Conservation (phyloP, 306 rosid genomes). For the Dryas octopetala region DNA sequence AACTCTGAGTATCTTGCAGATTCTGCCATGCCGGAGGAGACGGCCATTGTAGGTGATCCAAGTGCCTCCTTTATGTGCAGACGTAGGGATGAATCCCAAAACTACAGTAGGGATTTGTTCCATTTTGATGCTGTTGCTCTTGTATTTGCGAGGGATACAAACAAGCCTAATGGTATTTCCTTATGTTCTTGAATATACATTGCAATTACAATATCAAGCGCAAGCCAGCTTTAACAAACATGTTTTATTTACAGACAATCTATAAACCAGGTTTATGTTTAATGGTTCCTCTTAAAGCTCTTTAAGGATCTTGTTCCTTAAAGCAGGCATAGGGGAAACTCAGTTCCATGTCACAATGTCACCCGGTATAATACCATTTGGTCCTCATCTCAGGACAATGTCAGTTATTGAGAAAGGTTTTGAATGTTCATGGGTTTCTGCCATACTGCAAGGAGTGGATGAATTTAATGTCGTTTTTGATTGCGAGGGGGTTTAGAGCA, state of each 20-base stretch:
- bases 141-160: conserved; percentile 53
- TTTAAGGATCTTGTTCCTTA: too few species aligned
- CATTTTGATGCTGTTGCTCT: conserved; percentile 52
- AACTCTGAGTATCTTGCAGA: conserved; percentile 34
- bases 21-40: conserved; percentile 55
- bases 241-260: too few species aligned
- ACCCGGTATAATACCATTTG: conserved; percentile 21
- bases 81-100: conserved; percentile 28
- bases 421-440: conserved; percentile 9
- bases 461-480: conserved; percentile 5
- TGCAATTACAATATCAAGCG: too few species aligned
- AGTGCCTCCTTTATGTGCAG: conserved; percentile 40
- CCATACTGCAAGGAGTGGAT: conserved; percentile 4
- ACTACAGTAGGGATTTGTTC: neutral
- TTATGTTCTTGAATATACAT: neutral
- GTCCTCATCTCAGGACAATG: neutral
- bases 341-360: conserved; percentile 27
- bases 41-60: conserved; percentile 63
- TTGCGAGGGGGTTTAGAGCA: neutral
- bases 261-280: too few species aligned
- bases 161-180: conserved; percentile 42
- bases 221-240: too few species aligned
- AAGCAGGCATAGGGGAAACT: conserved; percentile 15
- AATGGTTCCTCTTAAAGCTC: too few species aligned
- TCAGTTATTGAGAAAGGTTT: neutral